Evolutionary conservation across 768 basidiomycete genomes (phyloP).

Genomic region (Phaeotremella skinneri): DNA sequence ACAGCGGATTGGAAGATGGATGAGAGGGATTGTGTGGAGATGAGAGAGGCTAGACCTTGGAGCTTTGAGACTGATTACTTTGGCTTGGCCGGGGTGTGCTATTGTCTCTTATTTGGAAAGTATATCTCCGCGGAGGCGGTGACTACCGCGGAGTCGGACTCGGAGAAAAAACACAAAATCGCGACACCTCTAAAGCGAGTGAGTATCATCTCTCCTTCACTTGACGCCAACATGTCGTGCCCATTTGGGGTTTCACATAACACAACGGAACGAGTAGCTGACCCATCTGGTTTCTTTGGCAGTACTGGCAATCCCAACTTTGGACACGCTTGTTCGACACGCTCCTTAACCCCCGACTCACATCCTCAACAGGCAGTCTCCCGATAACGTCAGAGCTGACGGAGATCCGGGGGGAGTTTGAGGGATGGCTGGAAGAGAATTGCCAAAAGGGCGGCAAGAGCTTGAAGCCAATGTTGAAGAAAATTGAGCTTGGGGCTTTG

Average conservation of each 20-base stretch:
- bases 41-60: conserved; percentile 79
- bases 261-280: no score
- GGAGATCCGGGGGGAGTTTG: conserved; percentile 72
- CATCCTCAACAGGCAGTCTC: conserved; percentile 60
- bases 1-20: conserved; percentile 85
- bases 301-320: conserved; percentile 90
- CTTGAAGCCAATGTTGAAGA: conserved; percentile 50
- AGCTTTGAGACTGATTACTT: conserved; percentile 94
- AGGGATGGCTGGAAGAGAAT: conserved; percentile 78
- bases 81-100: conserved; percentile 89
- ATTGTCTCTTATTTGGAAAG: conserved; percentile 94
- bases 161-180: conserved; percentile 31
- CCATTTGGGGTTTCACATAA: neutral
- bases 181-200: conserved; percentile 44
- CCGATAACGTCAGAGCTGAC: conserved; percentile 72
- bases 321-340: conserved; percentile 82
- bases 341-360: conserved; percentile 74
- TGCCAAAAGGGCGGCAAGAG: conserved; percentile 66
- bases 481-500: conserved; percentile 50
- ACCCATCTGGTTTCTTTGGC: conserved; percentile 29
- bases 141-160: conserved; percentile 11
- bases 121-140: conserved; percentile 78
- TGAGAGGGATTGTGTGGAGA: conserved; percentile 86
- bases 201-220: conserved; percentile 16
- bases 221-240: neutral